Percentiles rank a stretch among this genome's conserved stretches.
Evolutionary conservation across 352 stramenopile genomes (phyloP).

Genomic region (Phytophthora litchii): DNA sequence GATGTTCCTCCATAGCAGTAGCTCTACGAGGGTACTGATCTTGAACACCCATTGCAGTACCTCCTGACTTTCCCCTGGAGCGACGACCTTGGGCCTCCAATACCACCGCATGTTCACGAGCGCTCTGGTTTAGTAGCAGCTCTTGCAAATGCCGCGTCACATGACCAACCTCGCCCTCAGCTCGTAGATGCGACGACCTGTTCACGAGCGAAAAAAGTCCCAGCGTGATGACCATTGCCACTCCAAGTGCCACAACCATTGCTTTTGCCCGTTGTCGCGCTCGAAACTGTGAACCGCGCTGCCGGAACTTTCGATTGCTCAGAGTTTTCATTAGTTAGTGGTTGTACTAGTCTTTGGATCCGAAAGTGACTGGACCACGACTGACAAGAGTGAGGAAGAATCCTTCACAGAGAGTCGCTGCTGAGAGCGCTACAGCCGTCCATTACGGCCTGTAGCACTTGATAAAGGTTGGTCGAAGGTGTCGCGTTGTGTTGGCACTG

Average conservation of each 20-base stretch:
- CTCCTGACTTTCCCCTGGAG: too few species aligned
- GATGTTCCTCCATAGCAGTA: slow-evolving; percentile 8
- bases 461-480: too few species aligned
- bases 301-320: slow-evolving; percentile 2
- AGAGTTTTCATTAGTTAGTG: too few species aligned
- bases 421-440: slow-evolving; percentile 1
- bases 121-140: slow-evolving; percentile 1
- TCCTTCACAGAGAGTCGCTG: too few species aligned
- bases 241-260: slow-evolving; percentile 20
- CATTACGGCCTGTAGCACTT: too few species aligned
- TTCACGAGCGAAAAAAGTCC: slow-evolving; percentile 27
- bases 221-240: slow-evolving; percentile 18
- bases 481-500: too few species aligned
- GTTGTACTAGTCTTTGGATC: too few species aligned
- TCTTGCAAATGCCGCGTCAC: slow-evolving; percentile 9
- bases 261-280: slow-evolving; percentile 12
- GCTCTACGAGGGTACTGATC: background rate
- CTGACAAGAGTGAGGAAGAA: too few species aligned
- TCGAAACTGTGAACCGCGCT: background rate
- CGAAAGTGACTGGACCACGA: too few species aligned
- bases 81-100: slow-evolving; percentile 10
- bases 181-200: background rate
- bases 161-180: background rate
- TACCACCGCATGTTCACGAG: background rate
- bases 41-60: slow-evolving; percentile 3